Base-by-base conservation (phyloP, 352 stramenopile genomes). In the Globisporangium middletonii region DNA sequence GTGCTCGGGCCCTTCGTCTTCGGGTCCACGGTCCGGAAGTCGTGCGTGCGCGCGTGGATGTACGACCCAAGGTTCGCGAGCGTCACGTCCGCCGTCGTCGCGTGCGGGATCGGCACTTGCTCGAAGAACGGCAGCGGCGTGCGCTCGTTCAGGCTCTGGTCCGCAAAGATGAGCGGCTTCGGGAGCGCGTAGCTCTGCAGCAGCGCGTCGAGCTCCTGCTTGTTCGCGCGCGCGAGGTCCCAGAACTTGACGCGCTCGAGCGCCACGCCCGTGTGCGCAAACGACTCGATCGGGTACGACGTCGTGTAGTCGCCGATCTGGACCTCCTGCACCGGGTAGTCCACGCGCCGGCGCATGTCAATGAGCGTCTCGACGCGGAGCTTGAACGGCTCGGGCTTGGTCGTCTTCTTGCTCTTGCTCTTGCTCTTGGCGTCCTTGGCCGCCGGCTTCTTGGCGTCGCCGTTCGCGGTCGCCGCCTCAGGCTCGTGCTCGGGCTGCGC, bases 331-430 rank as follows among this genome's bases (percentile, higher is more conserved):
- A 64, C 59, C 2, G 72, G 67, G 30, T 68, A 52, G 2, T 63
- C 62, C 0, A 83, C 65, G 38, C 72, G 69, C 2, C 59, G 56
- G 2, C 73, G 72, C 73, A 86, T 82, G 62, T 83, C 75, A 30
- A 71, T 70, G 49, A 74, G 66, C 27, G 73, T 55, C 48, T 68
- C 50, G 53, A 75, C 61, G 11, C 42, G 57, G 5, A 86, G 50
- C 55, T 73, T 69, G 60, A 86, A 86, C 5, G 57, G 69, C 62
- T 52, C 15, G n/a, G 35, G 11, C 38, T 47, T 48, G 15, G 4
- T n/a, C 2, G 16, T 19, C 18, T 35, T 35, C 30, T 5, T 35
- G 4, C 8, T 35, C 30, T 35, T 35, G 30, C 30, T 35, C 4
- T 8, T 35, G 30, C 30, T 35, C 30, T 35, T 35, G 8, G n/a